Evolutionary conservation across 164 flowering plant species (phyloP), one percentile per base, ranked within the genome.

Genomic region (Hamamelis virginiana): DNA sequence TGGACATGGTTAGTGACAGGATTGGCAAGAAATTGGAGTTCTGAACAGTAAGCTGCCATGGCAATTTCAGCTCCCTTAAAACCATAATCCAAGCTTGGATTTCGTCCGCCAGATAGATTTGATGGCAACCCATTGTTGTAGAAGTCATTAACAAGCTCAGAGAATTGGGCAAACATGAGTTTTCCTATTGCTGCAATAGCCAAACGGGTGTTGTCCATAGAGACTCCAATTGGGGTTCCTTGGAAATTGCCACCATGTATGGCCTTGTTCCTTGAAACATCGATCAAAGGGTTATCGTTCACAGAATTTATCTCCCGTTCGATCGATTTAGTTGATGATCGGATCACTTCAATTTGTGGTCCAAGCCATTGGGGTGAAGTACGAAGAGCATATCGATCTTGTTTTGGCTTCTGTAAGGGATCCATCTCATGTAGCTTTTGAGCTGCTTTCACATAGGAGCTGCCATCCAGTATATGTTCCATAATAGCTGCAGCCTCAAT

Each of bases 381-480:
- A n/a, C n/a, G n/a, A n/a, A n/a, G n/a, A n/a, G n/a, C n/a, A n/a
- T n/a, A n/a, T n/a, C n/a, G n/a, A n/a, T n/a, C n/a, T n/a, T n/a
- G n/a, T n/a, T n/a, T 74, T 1, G 78, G 78, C 71, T 75, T 75
- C 66, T 70, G 74, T 14, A 75, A 51, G 3, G 71, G 78, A 56
- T 75, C 67, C 50, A 27, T n/a, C 44, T 75, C 78, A 48, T 75
- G 70, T 11, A 65, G 61, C 62, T 59, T 70, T 15, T 65, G 46
- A 1, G 78, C 74, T 14, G 51, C 60, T 16, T 75, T 70, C 41
- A 75, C 19, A 50, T 59, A 66, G 28, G 48, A 65, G 57, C 80
- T 70, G 25, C 76, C 78, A 1, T 57, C 78, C 38, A 75, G 64
- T 4, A 78, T 65, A 43, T 71, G 69, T 59, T 80, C 82, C 80